Base-by-base conservation (phyloP, 2,329 filamentous ascomycete genomes). In the Alternaria dauci region DNA sequence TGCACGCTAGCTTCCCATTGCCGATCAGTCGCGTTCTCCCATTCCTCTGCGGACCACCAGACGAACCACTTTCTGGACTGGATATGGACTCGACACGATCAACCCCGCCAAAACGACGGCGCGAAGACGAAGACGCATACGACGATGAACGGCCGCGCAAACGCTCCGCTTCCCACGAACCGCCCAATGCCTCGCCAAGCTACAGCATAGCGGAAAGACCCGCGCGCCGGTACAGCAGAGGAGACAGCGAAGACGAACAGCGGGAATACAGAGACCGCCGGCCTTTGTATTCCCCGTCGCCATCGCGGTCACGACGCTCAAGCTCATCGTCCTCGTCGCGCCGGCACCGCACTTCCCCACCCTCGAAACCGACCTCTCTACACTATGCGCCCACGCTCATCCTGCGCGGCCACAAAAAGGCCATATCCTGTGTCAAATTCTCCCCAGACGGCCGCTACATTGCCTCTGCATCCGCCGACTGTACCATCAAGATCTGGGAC, bases 391-490 rank as follows among this genome's bases (percentile, higher is more conserved):
- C 88, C 34, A 87, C 88, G 54, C 86, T 94, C 65, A 85, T 90
- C 20, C 85, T 97, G 20, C 86, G 85, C 62, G 94, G 93, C 2
- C 94, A 98, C 80, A 85, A 87, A 51, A 88, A 89, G 61, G 89
- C 92, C 23, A 88, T 98, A 1, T 91, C 94, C 2, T 89, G 92
- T 55, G 92, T 96, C 50, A 91, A 91, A 70, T 96, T 97, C 79
- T 97, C 94, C 1, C 95, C 94, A 0, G 90, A 97, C 79, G 93
- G 93, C 5, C 86, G 87, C 32, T 95, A 91, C 88, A 92, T 99
- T 67, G 95, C 95, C 20, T 95, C 91, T 64, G 91, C 90, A 53
- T 96, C 73, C 8, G 93, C 94, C 20, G 95, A 99, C 80, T 91
- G 88, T 55, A 95, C 93, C 8, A 87, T 97, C 74, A 96, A 95